Base-by-base conservation (phyloP, 352 stramenopile genomes). In the Globisporangium ultimum region DNA sequence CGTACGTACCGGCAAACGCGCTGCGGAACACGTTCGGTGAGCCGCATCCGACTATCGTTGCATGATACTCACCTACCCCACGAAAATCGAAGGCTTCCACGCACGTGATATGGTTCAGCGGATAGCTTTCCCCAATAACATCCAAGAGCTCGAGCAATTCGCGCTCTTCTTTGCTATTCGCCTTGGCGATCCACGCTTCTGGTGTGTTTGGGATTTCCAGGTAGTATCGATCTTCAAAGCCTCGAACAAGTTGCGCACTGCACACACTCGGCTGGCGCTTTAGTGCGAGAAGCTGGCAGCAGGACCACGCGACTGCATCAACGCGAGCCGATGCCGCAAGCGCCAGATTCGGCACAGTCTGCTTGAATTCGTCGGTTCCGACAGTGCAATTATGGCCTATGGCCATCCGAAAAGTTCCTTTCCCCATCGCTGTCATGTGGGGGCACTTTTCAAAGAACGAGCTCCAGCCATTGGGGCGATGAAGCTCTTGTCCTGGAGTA, bases 381-480 rank as follows among this genome's bases (percentile, higher is more conserved):
- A 84, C 36, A 15, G 57, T 50, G 48, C 77, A 87, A 56, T 84
- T 78, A 40, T 61, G 67, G 6, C 67, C 66, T n/a, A 80, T 28
- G 0, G 64, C 71, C 41, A n/a, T 17, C 2, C 34, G 18, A 34
- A 61, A 61, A 13, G 32, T 50, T 21, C 20, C 47, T 20, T 21
- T 14, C 12, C 46, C 24, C 6, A 46, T n/a, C 3, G 64, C 57
- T 24, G 59, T 58, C 7, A 88, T 46, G 1, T 54, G 52, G 2
- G 70, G 64, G 24, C 78, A 88, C 14, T 66, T 64, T n/a, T 76
- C 43, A 10, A 84, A 14, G 41, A 86, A 80, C 3, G 74, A 80
- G 28, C 49, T 64, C 78, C 75, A 85, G 15, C 67, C 75, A 1
- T 64, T 77, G 0, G 22, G 34, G 28, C 63, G 55, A 14, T 69